Base-by-base conservation (phyloP, 2,329 filamentous ascomycete species). In the Didymella sp. region DNA sequence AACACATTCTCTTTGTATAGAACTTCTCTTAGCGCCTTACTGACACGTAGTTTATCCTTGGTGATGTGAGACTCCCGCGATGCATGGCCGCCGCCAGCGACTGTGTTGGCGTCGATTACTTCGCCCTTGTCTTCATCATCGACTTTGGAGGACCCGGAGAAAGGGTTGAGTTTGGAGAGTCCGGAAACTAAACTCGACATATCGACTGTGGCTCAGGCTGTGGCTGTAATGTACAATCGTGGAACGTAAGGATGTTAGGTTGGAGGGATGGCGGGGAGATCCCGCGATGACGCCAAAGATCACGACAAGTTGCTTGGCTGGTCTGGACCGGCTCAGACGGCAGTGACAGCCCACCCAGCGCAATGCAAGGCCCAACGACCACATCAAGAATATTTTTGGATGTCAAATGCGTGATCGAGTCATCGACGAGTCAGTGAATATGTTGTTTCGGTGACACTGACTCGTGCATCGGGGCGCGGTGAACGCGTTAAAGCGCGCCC, bases 1-100 rank as follows among this genome's bases (percentile, higher is more conserved):
- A 89, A 66, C 11, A 87, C 74, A 1, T 78, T 73, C 27, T 87
- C 73, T n/a, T 83, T 73, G 38, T 79, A 79, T 15, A 89, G 77
- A 59, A 85, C 86, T 1, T 78, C 78, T 56, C 81, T 82, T 40
- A 89, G 70, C 0, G 85, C 83, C 58, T 79, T 78, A 75, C 86
- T 88, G 62, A 89, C 83, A 47, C 82, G 79, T 24, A 89, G 79
- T 52, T 84, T 77, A 38, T 80, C 79, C 58, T 83, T 83, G 9
- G 81, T 81, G 27, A 81, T 80, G 28, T 78, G 74, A 12, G 80
- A 80, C 48, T 75, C 72, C 33, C 80, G 79, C n/a, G 77, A 76
- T 50, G 79, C 79, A 69, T 85, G 85, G 41, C 85, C 85, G n/a
- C 85, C 85, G 28, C 86, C 85, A 2, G 84, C 87, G 11, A 88